Evolutionary conservation across 441 rosid species (phyloP).

Genomic region (Pelargonium australe): DNA sequence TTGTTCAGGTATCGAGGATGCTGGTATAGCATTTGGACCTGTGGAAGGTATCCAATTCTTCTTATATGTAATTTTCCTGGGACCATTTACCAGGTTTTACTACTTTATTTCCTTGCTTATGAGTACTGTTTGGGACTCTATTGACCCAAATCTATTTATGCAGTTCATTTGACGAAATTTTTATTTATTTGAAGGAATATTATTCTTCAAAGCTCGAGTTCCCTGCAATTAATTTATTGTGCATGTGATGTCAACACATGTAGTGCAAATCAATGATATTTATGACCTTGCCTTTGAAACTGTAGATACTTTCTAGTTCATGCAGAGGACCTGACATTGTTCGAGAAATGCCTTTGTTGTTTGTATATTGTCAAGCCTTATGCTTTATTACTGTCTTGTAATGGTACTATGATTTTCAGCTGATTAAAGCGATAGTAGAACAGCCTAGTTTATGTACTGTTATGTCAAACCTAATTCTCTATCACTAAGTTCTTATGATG

Average conservation of each 20-base stretch:
- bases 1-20: conserved; percentile 77
- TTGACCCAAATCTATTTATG: not conserved
- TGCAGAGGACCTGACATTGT: not conserved
- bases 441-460: not conserved
- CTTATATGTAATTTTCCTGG: conserved; percentile 2
- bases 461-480: not conserved
- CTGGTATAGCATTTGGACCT: conserved; percentile 80
- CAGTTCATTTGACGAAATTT: conserved; percentile 3
- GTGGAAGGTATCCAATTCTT: conserved; percentile 65
- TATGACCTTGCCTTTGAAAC: not conserved
- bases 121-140: not conserved
- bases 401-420: not conserved
- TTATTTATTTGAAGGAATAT: not conserved
- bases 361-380: not conserved
- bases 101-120: not conserved
- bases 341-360: not conserved
- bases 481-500: not conserved
- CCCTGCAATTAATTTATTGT: not conserved
- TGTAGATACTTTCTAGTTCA: not conserved
- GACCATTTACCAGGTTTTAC: not conserved
- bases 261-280: not conserved
- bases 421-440: not conserved
- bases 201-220: not conserved
- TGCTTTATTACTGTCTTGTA: not conserved
- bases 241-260: not conserved